Evolutionary conservation across 2,329 filamentous ascomycete genomes (phyloP), one percentile per base, ranked within the genome.

Genomic region (Neophaeococcomyces mojaviensis): DNA sequence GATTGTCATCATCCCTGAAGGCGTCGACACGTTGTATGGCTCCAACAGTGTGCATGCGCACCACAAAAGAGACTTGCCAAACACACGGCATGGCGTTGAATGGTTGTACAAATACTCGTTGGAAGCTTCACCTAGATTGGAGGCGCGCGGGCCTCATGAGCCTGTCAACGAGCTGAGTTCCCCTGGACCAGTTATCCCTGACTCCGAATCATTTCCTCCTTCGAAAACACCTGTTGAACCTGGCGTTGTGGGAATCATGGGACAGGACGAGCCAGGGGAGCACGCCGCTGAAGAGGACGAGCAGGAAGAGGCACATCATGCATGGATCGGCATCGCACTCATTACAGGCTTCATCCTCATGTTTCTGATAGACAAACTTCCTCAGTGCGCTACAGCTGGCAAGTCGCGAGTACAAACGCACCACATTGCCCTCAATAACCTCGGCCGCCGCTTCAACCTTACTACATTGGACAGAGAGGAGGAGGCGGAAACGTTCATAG

Each of bases 1-100:
- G 54, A 90, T 97, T 54, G 88, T 98, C 26, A 97, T 98, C 61
- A 95, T 98, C 59, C 92, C 92, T 1, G 92, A 98, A 66, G 92
- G 92, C 31, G 83, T 97, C 49, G 89, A 96, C 62, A 90, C 92
- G 2, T 76, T 96, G 47, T 87, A 92, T 56, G 81, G 69, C 55
- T 73, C 78, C 31, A 66, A 59, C 41, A 12, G 52, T 32, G 48
- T 44, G 28, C 53, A 52, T 49, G 22, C 58, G 24, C 58, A 57
- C 38, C 40, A 44, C 49, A 60, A 49, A 48, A 67, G 64, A 47
- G 60, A 55, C 48, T 57, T 62, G 38, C 61, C 51, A 50, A 56
- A 55, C 15, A 61, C 59, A 31, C 54, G 58, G 4, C 42, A 55
- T 36, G 52, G 58, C 30, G 42, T 63, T 13, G 52, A 55, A 49